These are phyloP conservation scores for Gossypium thurberi DNA, from an alignment of 345 rosid species.

Conservation along the genomic window DNA sequence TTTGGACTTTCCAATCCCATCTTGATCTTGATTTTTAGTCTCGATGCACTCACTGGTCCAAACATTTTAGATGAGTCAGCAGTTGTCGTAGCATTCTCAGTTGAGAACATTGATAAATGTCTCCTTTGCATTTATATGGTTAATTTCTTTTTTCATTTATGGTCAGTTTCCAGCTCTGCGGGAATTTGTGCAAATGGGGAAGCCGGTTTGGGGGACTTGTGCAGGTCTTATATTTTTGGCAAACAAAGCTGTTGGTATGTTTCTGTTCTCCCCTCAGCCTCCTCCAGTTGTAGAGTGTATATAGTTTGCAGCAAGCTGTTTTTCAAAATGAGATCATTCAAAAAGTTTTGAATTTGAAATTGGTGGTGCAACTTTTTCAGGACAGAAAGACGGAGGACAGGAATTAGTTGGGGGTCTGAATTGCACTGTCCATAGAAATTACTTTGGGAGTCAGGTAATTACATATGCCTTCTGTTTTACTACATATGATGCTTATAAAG, in stretches of 20 bases:
- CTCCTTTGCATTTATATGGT: neutral
- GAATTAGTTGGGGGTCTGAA: constrained; percentile 83
- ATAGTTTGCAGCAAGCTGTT: neutral
- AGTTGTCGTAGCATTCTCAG: neutral
- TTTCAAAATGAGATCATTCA: neutral
- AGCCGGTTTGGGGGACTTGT: constrained; percentile 97
- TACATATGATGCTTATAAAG: neutral
- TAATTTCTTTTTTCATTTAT: constrained; percentile 7
- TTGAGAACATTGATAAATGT: neutral
- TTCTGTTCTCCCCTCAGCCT: neutral
- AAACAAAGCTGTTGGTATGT: constrained; percentile 68
- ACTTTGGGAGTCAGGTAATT: constrained; percentile 90
- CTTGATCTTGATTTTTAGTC: neutral
- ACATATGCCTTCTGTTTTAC: neutral
- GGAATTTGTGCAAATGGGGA: constrained; percentile 76
- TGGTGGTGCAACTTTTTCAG: constrained; percentile 36
- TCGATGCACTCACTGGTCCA: neutral
- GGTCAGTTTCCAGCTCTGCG: constrained; percentile 86
- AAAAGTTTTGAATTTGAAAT: neutral
- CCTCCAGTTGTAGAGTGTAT: neutral
- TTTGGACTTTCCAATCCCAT: neutral
- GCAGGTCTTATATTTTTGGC: constrained; percentile 98
- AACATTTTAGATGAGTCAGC: neutral
- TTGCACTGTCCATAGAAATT: constrained; percentile 81
- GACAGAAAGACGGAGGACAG: constrained; percentile 93